These are phyloP conservation scores for Oemleria cerasiformis DNA, from an alignment of 306 rosid species.

Conservation along the genomic window DNA sequence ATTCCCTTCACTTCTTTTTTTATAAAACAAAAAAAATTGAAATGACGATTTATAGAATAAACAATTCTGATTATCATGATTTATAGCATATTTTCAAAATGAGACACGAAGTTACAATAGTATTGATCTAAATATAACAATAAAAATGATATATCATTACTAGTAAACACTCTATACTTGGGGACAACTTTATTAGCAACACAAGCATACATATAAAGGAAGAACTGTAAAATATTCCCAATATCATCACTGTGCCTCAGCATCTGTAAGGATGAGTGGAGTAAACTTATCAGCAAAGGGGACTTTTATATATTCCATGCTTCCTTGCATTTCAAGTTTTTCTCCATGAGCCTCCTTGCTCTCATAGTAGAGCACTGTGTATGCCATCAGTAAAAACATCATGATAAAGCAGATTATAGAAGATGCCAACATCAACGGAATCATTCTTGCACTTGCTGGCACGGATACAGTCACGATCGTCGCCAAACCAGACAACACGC, in stretches of 20 bases:
- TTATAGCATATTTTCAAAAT: no score
- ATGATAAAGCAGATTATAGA: background rate
- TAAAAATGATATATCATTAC: no score
- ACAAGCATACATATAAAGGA: no score
- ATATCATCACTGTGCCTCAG: background rate
- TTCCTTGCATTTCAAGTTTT: slow-evolving; percentile 28
- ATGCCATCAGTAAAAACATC: slow-evolving; percentile 12
- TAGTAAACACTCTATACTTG: no score
- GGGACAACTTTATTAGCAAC: no score
- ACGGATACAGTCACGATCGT: background rate
- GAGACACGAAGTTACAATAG: no score
- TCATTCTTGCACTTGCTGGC: background rate
- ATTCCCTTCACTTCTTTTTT: no score
- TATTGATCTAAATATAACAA: no score
- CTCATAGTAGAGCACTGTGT: slow-evolving; percentile 26
- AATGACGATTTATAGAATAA: no score
- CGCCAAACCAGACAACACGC: background rate
- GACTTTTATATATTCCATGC: slow-evolving; percentile 9
- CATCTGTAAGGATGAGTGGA: slow-evolving; percentile 3
- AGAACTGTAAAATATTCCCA: background rate
- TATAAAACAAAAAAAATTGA: no score
- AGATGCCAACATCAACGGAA: background rate
- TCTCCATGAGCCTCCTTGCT: slow-evolving; percentile 36
- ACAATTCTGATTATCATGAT: no score
- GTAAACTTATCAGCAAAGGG: background rate